Base-by-base conservation (phyloP, 2,329 filamentous ascomycete species). In the Fusarium protoensiforme region DNA sequence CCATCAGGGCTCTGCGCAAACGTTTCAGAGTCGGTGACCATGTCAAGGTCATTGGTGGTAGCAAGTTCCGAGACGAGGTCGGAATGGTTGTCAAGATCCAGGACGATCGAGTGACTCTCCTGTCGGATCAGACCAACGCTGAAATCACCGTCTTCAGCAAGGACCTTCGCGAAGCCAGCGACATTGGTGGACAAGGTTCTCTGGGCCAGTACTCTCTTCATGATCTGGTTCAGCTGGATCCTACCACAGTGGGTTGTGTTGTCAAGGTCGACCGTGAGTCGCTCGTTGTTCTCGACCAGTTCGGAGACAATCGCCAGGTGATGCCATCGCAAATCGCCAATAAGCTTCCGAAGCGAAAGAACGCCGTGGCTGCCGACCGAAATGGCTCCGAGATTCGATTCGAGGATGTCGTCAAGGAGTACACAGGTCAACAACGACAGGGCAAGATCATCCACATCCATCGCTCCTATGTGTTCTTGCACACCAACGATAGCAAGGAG, bases 111-210 rank as follows among this genome's bases (percentile, higher is more conserved):
- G 95, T 99, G 66, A 98, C 96, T 1, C 87, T 99, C 73, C 86
- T 99, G 74, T 98, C 94, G 56, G 96, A 99, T 83, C 94, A 96
- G 81, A 96, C 91, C 69, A 96, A 96, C 83, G 92, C 92, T 61
- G 96, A 99, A 81, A 95, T 99, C 76, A 98, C 95, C 0, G 96
- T 99, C 36, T 99, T 99, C 81, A 98, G 96, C 85, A 98, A 97
- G 81, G 96, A 99, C 84, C 85, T 99, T 69, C 91, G 97, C 75
- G 94, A 98, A 82, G 96, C 96, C 31, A 94, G 94, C 64, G 96
- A 98, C 80, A 94, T 95, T 76, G 95, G 95, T 71, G 95, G 94
- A 18, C 92, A 95, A 78, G 93, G 94, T 31, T 91, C 91, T 35
- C 85, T 96, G n/a, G 94, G 94, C 13, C 94, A 97, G 82, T 98